A percentile compares a stretch with the other conserved stretches of the same genome.
These are phyloP conservation scores for Phytophthora uliginosa DNA, from an alignment of 352 stramenopile species.

Conservation along the genomic window DNA sequence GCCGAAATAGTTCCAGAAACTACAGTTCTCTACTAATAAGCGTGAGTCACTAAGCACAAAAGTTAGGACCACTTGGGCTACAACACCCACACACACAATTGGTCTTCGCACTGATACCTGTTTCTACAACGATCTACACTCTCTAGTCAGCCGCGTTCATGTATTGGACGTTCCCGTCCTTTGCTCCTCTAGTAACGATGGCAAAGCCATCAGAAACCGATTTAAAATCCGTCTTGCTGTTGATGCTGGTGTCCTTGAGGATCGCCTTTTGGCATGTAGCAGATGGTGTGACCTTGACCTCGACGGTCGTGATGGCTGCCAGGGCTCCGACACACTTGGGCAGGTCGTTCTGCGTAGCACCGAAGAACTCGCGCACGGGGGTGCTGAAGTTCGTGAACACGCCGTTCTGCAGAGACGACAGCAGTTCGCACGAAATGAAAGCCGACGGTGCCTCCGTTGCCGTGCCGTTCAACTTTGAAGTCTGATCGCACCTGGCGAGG, in stretches of 20 bases:
- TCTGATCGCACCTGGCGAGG: constrained; percentile 57
- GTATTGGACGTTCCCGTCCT: constrained; percentile 64
- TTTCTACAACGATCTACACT: background rate
- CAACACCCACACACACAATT: background rate
- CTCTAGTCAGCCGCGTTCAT: constrained; percentile 44
- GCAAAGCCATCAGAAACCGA: constrained; percentile 60
- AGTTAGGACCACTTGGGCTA: background rate
- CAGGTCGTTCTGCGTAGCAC: constrained; percentile 48
- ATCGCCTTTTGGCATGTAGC: constrained; percentile 56
- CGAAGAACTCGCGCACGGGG: constrained; percentile 66
- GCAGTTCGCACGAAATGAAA: constrained; percentile 73
- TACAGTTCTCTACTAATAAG: too few species aligned
- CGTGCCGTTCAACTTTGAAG: constrained; percentile 52
- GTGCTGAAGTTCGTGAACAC: constrained; percentile 82
- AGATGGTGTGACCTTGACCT: constrained; percentile 50
- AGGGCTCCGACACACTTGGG: constrained; percentile 68
- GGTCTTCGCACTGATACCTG: background rate
- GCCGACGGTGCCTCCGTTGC: constrained; percentile 55
- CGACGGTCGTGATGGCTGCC: constrained; percentile 50
- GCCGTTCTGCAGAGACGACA: constrained; percentile 75
- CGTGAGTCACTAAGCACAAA: too few species aligned
- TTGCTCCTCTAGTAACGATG: constrained; percentile 62
- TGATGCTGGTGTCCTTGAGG: constrained; percentile 65
- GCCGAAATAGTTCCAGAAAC: too few species aligned
- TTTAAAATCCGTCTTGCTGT: constrained; percentile 61